Conservation (phyloP, 2,329 filamentous ascomycete genomes). For the Pseudopyricularia javanii region DNA sequence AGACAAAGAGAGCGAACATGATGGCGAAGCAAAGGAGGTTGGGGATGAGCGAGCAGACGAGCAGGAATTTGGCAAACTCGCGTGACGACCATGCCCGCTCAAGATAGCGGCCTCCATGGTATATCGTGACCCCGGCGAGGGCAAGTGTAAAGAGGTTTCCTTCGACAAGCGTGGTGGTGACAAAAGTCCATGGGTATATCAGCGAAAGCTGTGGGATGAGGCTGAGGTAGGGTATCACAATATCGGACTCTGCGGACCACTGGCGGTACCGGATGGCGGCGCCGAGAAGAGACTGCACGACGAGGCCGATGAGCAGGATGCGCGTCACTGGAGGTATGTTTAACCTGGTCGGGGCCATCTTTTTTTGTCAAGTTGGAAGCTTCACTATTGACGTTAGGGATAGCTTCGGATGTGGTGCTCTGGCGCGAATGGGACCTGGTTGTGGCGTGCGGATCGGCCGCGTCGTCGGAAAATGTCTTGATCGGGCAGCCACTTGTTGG, state of each 20-base stretch:
- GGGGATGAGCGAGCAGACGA: conserved; percentile 65
- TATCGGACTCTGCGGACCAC: conserved; percentile 49
- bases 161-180: conserved; percentile 80
- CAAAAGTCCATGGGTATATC: conserved; percentile 85
- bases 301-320: conserved; percentile 60
- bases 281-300: conserved; percentile 72
- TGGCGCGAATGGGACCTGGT: neutral
- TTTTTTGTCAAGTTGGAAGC: conserved; percentile 1
- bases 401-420: neutral
- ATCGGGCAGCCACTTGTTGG: too few species aligned
- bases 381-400: neutral
- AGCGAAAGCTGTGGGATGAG: conserved; percentile 75
- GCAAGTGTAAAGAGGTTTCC: conserved; percentile 80
- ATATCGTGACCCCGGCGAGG: conserved; percentile 67
- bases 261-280: conserved; percentile 63
- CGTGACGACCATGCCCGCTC: conserved; percentile 90
- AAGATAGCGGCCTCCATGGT: conserved; percentile 87
- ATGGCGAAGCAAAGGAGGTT: conserved; percentile 64
- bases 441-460: neutral
- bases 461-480: neutral
- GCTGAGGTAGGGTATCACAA: conserved; percentile 75
- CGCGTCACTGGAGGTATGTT: conserved; percentile 90
- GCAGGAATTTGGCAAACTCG: conserved; percentile 84
- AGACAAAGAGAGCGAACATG: conserved; percentile 54
- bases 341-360: conserved; percentile 52